phyloP scores from a whole-genome alignment of 257 asterid genomes.

The Penstemon davidsonii region DNA sequence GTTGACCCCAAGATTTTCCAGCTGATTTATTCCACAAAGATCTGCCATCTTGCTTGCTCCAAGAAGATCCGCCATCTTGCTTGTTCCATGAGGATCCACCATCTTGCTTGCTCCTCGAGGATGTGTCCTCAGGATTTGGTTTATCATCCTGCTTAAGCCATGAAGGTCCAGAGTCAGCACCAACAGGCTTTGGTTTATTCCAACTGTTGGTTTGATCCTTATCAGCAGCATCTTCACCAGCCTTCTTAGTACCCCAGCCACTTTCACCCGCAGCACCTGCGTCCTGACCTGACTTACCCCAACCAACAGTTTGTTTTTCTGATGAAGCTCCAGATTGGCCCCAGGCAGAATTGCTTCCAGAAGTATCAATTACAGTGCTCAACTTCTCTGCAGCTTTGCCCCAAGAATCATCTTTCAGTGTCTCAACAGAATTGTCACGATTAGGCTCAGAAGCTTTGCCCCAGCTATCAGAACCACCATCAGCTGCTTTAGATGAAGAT shows the following conservation, averaged over 20 bases:
- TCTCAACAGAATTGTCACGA: not conserved
- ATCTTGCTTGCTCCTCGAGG: conserved; percentile 32
- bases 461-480: too few species aligned
- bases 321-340: too few species aligned
- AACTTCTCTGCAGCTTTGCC: conserved; percentile 49
- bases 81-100: conserved; percentile 23
- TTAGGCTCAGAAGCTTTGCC: conserved; percentile 42
- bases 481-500: too few species aligned
- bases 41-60: too few species aligned
- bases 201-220: conserved; percentile 30
- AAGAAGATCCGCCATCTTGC: too few species aligned
- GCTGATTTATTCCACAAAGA: too few species aligned
- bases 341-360: too few species aligned
- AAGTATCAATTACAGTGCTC: conserved; percentile 7
- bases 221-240: not conserved
- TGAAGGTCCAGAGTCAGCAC: conserved; percentile 42
- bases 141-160: conserved; percentile 43
- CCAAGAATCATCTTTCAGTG: conserved; percentile 46
- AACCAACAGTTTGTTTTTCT: too few species aligned
- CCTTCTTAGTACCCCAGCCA: too few species aligned
- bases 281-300: too few species aligned
- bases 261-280: too few species aligned
- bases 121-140: not conserved
- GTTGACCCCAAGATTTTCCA: conserved; percentile 29
- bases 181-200: conserved; percentile 39